Percentiles rank a stretch among this genome's conserved stretches.
Conservation (phyloP, 192 early-diverging fungal genomes). For the Diversispora epigaea region DNA sequence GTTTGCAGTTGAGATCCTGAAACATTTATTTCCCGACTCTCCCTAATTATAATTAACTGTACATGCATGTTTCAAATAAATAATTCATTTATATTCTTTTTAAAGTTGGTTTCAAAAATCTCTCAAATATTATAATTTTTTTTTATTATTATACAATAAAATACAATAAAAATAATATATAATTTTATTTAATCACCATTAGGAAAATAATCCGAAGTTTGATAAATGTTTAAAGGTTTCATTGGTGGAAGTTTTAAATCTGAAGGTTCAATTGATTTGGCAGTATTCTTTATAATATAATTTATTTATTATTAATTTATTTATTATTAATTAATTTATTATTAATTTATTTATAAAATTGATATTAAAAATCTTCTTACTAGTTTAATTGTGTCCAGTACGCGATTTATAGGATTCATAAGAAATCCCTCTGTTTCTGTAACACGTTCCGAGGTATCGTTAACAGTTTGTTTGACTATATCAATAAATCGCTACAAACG, state of each 20-base stretch:
- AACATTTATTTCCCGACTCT: too few relatives aligned
- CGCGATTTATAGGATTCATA: conserved; percentile 31
- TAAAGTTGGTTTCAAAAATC: too few relatives aligned
- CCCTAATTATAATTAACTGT: too few relatives aligned
- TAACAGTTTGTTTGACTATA: conserved; percentile 22
- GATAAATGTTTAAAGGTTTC: conserved; percentile 28
- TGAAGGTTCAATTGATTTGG: conserved; percentile 15
- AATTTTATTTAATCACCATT: too few relatives aligned
- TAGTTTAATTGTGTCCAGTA: conserved; percentile 22
- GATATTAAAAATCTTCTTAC: background rate
- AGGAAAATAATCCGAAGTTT: conserved; percentile 26
- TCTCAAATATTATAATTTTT: too few relatives aligned
- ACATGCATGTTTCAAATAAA: too few relatives aligned
- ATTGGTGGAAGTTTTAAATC: conserved; percentile 26
- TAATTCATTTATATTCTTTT: too few relatives aligned
- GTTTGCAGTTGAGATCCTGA: too few relatives aligned
- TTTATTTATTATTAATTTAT: background rate
- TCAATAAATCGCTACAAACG: conserved; percentile 12
- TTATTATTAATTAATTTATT: background rate
- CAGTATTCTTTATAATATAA: conserved; percentile 27
- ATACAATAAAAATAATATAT: too few relatives aligned
- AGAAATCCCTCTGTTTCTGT: conserved; percentile 20
- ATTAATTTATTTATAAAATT: background rate
- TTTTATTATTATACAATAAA: too few relatives aligned
- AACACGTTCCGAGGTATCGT: conserved; percentile 27